Base-by-base conservation (phyloP, 2,329 filamentous ascomycete species). In the Didymella arachidicola region DNA sequence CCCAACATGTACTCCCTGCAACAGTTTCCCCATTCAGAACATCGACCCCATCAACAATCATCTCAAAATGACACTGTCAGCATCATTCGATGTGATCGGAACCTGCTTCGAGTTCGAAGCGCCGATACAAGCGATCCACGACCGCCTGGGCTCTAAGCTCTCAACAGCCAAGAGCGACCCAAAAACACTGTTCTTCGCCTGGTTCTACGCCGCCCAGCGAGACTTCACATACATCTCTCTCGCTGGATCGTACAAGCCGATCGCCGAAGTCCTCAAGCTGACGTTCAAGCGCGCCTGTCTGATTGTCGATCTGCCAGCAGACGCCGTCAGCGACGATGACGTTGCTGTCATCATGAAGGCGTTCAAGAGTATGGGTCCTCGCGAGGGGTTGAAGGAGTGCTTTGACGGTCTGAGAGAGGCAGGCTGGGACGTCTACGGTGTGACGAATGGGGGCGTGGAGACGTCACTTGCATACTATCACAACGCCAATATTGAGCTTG, bases 181-280 rank as follows among this genome's bases (percentile, higher is more conserved):
- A 7, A 71, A 68, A 18, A 65, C 68, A 0, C 63, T 71, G 19
- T 71, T 71, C 59, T 71, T 71, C 57, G 43, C 61, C 14, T 71
- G 68, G 68, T 71, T 71, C 59, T 71, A 71, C 36, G 67, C 68
- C 7, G 68, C 67, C 0, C 68, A 71, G 11, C 67, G 68, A 25
- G 68, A 71, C 59, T 71, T 71, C 34, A 71, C 68, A 19, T 71
- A 71, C 26, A 53, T 65, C 1, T 66, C 62, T n/a, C 55, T 71
- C 5, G 46, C 39, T 1, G 61, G 60, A 0, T 49, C 61, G 2
- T 71, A 71, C 53, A 63, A 56, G 32, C 68, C 68, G 14, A 71
- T 71, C n/a, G 67, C 67, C 2, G 57, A 64, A 16, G 47, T 70
- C 16, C 59, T 70, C 1, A 60, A 45, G 18, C 53, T 60, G 36